Base-by-base conservation (phyloP, 176 grass and related monocot genomes). In the Stipa capillata region DNA sequence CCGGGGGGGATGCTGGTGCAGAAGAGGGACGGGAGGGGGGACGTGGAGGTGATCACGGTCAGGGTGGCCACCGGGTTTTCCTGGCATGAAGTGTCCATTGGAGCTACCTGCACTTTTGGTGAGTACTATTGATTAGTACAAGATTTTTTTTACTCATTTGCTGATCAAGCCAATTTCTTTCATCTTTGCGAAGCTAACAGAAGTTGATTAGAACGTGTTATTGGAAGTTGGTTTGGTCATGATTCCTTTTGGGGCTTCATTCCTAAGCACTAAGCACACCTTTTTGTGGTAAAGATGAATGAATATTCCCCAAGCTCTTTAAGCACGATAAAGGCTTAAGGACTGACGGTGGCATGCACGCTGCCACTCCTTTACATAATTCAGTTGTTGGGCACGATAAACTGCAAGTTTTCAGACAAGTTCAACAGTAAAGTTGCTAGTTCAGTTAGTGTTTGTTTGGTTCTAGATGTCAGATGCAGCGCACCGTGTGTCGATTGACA, bases 1-100 rank as follows among this genome's bases (percentile, higher is more conserved):
- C 96, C 96, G 0, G 96, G 96, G 35, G 96, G 96, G 34, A 99
- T 99, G 96, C 92, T 99, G 69, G 96, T 99, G 77, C 88, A 99
- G 88, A 99, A 92, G 86, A 89, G 96, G 65, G 92, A 84, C 6
- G 89, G 77, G 15, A 83, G 85, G 64, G 81, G 85, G 0, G 81
- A 27, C 25, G 84, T 83, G 1, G 96, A 91, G 78, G 57, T 93
- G 36, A 91, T 99, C 85, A 79, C 74, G 6, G 88, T 99, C 16
- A 92, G 90, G 77, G 86, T 99, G 14, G 82, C 90, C 37, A 99
- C 96, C 21, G 91, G 91, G 0, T 89, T 85, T 36, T 86, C 77
- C 31, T 99, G 87, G 88, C 92, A 95, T 21, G 85, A 93, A 47
- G 79, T 93, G 21, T 93, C 96, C 73, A 89, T 99, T 63, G 90